Evolutionary conservation across 352 stramenopile genomes (phyloP).

Genomic region (Pythium graminicola): DNA sequence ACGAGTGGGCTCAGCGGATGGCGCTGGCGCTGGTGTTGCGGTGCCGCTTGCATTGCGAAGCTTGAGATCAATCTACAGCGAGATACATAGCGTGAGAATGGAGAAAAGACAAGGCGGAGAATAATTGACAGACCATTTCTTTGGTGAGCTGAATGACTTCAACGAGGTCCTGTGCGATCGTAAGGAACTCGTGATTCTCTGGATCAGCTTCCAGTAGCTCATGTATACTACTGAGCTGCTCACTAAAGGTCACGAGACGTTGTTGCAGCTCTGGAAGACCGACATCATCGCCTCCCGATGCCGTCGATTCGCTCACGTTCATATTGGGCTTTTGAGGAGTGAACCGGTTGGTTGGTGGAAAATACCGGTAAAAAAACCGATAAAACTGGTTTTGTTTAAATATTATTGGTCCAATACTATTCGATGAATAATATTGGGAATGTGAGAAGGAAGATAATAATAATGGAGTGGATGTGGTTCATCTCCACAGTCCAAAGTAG

Average conservation of each 20-base stretch:
- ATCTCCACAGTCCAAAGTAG: slow-evolving; percentile 4
- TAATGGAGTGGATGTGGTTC: slow-evolving; percentile 6
- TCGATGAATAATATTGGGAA: too few relatives aligned
- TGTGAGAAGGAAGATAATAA: neutral
- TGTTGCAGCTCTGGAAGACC: slow-evolving; percentile 67
- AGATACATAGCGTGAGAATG: neutral
- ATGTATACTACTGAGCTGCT: slow-evolving; percentile 79
- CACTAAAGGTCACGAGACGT: slow-evolving; percentile 68
- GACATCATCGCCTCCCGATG: slow-evolving; percentile 23
- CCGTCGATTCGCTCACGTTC: neutral
- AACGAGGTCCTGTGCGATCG: slow-evolving; percentile 71
- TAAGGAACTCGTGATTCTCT: slow-evolving; percentile 64
- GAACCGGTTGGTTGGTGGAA: neutral
- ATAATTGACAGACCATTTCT: slow-evolving; percentile 44
- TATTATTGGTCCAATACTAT: neutral
- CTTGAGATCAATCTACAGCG: slow-evolving; percentile 24
- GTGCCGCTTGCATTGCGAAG: neutral
- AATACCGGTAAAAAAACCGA: neutral
- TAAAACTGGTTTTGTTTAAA: neutral
- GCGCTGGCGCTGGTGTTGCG: neutral
- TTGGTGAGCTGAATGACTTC: slow-evolving; percentile 84
- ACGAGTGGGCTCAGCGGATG: neutral
- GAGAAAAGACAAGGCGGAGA: neutral
- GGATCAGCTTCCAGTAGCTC: slow-evolving; percentile 65
- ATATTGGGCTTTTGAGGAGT: neutral